Conservation (phyloP, 2,329 filamentous ascomycete genomes). For the Fusarium nodosum region DNA sequence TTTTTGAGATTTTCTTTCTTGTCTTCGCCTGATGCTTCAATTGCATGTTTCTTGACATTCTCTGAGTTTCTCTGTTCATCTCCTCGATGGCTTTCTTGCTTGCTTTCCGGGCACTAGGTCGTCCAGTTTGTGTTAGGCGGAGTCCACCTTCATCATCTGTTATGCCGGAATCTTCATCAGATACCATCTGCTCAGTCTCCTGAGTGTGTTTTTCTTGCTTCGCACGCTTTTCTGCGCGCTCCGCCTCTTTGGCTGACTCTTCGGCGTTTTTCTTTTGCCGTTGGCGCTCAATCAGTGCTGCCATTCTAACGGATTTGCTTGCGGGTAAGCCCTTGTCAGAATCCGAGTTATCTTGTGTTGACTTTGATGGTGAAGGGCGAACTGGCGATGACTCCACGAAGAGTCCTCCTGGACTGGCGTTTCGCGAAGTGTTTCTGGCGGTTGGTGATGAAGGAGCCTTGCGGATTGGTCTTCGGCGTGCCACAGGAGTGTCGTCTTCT, state of each 20-base stretch:
- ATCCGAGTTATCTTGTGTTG: constrained; percentile 54
- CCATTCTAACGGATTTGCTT: constrained; percentile 71
- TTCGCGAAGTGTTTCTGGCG: constrained; percentile 49
- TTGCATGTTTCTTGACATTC: constrained; percentile 90
- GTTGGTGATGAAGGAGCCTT: constrained; percentile 54
- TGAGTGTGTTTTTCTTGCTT: constrained; percentile 54
- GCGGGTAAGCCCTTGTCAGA: constrained; percentile 64
- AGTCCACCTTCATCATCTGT: constrained; percentile 74
- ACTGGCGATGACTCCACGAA: constrained; percentile 69
- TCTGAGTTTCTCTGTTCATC: constrained; percentile 94
- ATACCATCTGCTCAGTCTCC: constrained; percentile 54
- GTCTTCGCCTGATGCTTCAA: constrained; percentile 90
- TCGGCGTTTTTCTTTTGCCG: constrained; percentile 76
- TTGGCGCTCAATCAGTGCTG: constrained; percentile 80
- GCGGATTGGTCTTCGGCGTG: constrained; percentile 58
- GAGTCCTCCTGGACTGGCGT: constrained; percentile 59
- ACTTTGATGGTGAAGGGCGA: constrained; percentile 52
- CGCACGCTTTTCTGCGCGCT: constrained; percentile 60
- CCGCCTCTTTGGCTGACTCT: constrained; percentile 70
- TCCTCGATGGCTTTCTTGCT: constrained; percentile 96
- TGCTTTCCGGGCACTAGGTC: constrained; percentile 80
- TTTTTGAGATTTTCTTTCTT: constrained; percentile 89
- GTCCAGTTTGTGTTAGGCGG: constrained; percentile 75
- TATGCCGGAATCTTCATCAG: constrained; percentile 63
- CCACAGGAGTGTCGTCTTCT: constrained; percentile 58